Base-by-base conservation (phyloP, 202 grass and related monocot species). In the Cymbopogon flexuosus region DNA sequence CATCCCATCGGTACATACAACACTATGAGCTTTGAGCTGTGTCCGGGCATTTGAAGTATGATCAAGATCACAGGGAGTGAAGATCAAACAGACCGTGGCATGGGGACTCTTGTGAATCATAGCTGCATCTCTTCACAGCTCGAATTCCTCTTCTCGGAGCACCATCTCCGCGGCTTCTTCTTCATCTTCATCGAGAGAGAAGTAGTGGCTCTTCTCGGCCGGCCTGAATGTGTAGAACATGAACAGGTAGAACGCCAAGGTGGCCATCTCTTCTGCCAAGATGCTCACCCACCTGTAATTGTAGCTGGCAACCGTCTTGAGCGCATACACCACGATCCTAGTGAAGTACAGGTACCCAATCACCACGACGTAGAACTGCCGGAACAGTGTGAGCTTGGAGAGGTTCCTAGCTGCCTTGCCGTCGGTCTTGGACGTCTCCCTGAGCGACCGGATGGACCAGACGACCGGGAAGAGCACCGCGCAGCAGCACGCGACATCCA, bases 181-280 rank as follows among this genome's bases (percentile, higher is more conserved):
- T n/a, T 97, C 91, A 2, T 97, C 94, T 0, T 97, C 94, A 42
- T 92, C 88, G 1, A 97, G 78, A 22, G 80, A 81, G 6, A 94
- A 97, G 84, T 92, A 97, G 2, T 83, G 83, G 64, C 77, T 92
- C 77, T 80, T 90, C 79, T 94, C 88, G 0, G 84, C 91, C 2
- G 94, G 94, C 67, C 86, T 94, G 81, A 97, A 97, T 80, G 85
- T 97, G 60, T 92, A 94, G 73, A 94, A 94, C 86, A 93, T 94
- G 85, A 90, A 94, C 16, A 97, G 51, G 76, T 97, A 97, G 75
- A 97, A 97, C 14, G 89, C 91, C 19, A 94, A 45, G 1, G 79
- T 86, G 10, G 86, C 94, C 45, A 67, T 76, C 78, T 97, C 94
- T 75, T 92, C 94, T 2, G 90, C 84, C 8, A 87, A 47, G 58